Conservation (phyloP, 208 protist genomes). For the Acanthamoeba lenticulata region DNA sequence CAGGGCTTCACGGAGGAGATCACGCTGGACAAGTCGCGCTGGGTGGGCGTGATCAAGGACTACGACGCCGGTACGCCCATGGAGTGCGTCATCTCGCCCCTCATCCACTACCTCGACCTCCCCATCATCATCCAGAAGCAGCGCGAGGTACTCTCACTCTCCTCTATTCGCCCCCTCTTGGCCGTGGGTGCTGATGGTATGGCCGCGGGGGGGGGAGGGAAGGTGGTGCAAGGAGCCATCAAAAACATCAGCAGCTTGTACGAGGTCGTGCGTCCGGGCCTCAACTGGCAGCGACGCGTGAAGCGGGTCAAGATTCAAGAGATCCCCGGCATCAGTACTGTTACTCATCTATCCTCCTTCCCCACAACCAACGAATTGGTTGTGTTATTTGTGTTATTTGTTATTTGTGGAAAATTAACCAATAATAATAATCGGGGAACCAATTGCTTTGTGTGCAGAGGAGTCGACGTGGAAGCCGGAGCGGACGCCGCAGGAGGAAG, state of each 20-base stretch:
- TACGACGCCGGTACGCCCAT: conserved; percentile 90
- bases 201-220: too few species aligned
- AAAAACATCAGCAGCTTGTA: conserved; percentile 31
- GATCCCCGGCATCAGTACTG: conserved; percentile 9
- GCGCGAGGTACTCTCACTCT: conserved; percentile 28
- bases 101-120: conserved; percentile 86
- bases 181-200: too few species aligned
- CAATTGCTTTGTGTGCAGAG: neutral
- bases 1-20: conserved; percentile 85
- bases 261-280: neutral
- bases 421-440: too few species aligned
- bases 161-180: too few species aligned
- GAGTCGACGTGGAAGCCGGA: neutral
- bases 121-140: conserved; percentile 80
- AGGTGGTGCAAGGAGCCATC: conserved; percentile 25
- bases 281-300: conserved; percentile 1
- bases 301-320: conserved; percentile 34
- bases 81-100: conserved; percentile 86
- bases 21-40: conserved; percentile 81
- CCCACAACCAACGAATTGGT: neutral
- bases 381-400: neutral
- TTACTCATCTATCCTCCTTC: neutral
- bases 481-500: neutral
- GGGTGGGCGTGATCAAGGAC: conserved; percentile 92
- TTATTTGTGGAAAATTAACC: too few species aligned